These are phyloP conservation scores for Kuraishia borneana DNA, from an alignment of 805 yeast species.

Conservation along the genomic window DNA sequence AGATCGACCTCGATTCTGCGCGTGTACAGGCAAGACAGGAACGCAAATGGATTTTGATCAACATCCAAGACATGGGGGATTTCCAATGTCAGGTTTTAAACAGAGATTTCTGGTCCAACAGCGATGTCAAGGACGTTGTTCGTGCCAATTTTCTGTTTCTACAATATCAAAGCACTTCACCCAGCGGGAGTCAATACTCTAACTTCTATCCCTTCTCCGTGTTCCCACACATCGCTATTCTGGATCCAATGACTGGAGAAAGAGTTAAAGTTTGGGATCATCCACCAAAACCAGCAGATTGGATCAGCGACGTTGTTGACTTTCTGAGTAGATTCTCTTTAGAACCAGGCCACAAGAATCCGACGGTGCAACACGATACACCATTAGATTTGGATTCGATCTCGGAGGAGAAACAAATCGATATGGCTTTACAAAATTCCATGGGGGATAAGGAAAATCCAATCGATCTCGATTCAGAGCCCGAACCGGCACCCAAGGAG, in stretches of 20 bases:
- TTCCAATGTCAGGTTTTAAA: constrained; percentile 85
- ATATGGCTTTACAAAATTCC: constrained; percentile 62
- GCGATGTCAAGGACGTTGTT: constrained; percentile 51
- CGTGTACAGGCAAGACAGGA: constrained; percentile 49
- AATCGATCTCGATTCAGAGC: constrained; percentile 5
- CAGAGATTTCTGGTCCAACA: constrained; percentile 85
- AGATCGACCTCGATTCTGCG: constrained; percentile 62
- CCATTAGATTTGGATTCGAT: constrained; percentile 52
- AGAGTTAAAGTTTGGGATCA: constrained; percentile 60
- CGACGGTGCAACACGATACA: constrained; percentile 48
- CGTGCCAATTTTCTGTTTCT: constrained; percentile 65
- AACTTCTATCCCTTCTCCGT: constrained; percentile 61
- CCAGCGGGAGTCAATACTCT: constrained; percentile 58
- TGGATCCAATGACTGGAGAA: constrained; percentile 96
- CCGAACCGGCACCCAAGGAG: constrained; percentile 8
- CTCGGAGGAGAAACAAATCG: constrained; percentile 78
- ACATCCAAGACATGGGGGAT: constrained; percentile 77
- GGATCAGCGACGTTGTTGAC: constrained; percentile 57
- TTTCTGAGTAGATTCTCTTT: constrained; percentile 60
- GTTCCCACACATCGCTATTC: constrained; percentile 81
- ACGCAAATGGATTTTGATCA: constrained; percentile 76
- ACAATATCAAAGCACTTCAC: constrained; percentile 75
- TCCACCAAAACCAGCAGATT: constrained; percentile 49
- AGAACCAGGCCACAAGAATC: constrained; percentile 53
- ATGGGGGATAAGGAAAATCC: constrained; percentile 20